These are phyloP conservation scores for Xylariaceae sp. DNA, from an alignment of 2,329 filamentous ascomycete genomes.

Conservation along the genomic window DNA sequence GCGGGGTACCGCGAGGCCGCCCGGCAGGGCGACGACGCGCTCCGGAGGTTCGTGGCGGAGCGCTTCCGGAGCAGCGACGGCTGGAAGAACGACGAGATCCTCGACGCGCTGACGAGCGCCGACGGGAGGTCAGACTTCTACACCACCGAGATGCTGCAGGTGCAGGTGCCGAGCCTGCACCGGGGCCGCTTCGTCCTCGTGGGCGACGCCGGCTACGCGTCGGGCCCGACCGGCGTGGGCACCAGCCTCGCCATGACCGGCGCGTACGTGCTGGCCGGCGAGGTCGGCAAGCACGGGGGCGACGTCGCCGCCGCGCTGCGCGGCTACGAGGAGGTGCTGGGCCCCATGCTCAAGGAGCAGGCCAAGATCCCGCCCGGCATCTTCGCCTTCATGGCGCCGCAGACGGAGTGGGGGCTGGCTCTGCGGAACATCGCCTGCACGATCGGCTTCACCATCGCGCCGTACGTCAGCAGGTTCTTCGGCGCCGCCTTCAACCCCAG, in stretches of 20 bases:
- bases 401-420: constrained; percentile 37
- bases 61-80: too few relatives aligned
- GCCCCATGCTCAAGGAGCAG: constrained; percentile 26
- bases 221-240: constrained; percentile 33
- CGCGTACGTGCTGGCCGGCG: constrained; percentile 40
- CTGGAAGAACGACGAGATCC: constrained; percentile 32
- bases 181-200: constrained; percentile 29
- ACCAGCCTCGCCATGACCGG: constrained; percentile 31
- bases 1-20: too few relatives aligned
- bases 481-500: too few relatives aligned
- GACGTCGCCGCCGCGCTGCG: constrained; percentile 25
- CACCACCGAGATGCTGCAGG: constrained; percentile 28
- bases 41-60: too few relatives aligned
- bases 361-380: constrained; percentile 26
- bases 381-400: constrained; percentile 31
- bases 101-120: constrained; percentile 27
- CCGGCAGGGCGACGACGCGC: too few relatives aligned
- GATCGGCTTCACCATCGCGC: constrained; percentile 29
- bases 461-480: too few relatives aligned
- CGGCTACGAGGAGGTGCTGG: constrained; percentile 29
- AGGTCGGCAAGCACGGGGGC: constrained; percentile 23
- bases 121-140: constrained; percentile 37
- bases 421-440: constrained; percentile 34
- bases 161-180: constrained; percentile 31
- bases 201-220: constrained; percentile 35